Percentiles rank a stretch among this genome's conserved stretches.
phyloP scores from a whole-genome alignment of 805 yeast species.

The Wickerhamiella dianesei region DNA sequence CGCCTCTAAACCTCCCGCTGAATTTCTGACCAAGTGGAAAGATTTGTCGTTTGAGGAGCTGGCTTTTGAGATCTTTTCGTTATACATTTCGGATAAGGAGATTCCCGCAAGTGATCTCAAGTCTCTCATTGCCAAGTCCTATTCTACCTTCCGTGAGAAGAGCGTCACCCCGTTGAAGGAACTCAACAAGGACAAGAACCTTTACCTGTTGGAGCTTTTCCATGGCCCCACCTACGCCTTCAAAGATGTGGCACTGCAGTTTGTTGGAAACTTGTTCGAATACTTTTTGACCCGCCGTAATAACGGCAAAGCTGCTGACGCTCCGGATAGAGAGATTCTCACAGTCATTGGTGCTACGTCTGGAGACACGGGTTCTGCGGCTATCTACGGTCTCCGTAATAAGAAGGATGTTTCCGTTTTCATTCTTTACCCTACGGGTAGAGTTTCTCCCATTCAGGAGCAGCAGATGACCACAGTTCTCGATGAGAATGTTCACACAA shows the following conservation, averaged over 20 bases:
- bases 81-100: conserved; percentile 60
- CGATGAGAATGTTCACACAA: conserved; percentile 85
- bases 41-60: conserved; percentile 68
- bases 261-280: conserved; percentile 93
- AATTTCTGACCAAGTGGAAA: conserved; percentile 53
- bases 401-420: conserved; percentile 96
- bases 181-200: conserved; percentile 41
- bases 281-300: conserved; percentile 74
- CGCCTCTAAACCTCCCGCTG: conserved; percentile 54
- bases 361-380: conserved; percentile 99
- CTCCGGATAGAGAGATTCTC: conserved; percentile 55
- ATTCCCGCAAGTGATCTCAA: conserved; percentile 58
- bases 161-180: conserved; percentile 73
- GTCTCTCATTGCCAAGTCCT: conserved; percentile 51
- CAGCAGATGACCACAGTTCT: conserved; percentile 96
- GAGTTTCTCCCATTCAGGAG: conserved; percentile 96
- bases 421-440: conserved; percentile 91
- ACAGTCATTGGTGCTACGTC: conserved; percentile 99
- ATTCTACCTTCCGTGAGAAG: conserved; percentile 76
- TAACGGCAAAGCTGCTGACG: conserved; percentile 30
- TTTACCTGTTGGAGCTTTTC: conserved; percentile 80
- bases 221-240: conserved; percentile 99
- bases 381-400: conserved; percentile 93
- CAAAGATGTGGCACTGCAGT: conserved; percentile 96
- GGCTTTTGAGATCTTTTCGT: conserved; percentile 73